Evolutionary conservation across 208 protist species (phyloP), one percentile per base, ranked within the genome.

Genomic region (Willaertia magna): DNA sequence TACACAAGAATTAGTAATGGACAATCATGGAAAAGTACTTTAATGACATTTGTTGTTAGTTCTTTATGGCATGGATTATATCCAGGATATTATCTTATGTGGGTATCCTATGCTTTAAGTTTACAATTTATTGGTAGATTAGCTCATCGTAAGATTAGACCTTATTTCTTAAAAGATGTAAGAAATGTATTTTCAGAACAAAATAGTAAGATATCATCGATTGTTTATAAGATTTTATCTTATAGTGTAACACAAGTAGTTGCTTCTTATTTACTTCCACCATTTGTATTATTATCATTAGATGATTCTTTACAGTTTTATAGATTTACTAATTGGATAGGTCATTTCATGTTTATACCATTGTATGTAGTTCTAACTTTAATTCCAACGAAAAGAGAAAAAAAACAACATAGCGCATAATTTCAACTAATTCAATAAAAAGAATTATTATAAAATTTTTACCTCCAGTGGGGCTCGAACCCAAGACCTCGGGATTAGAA

Each of bases 1-100:
- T 81, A 81, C 51, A 40, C 76, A 14, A 47, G 76, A 81, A 43
- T 81, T 2, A n/a, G 76, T 51, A 7, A 22, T 34, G 2, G 22
- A 67, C 22, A 16, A 14, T 16, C 26, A 12, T 34, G 26, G 26
- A 34, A 34, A 9, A n/a, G 4, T 34, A 67, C 55, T 1, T 9
- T 67, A 0, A 34, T 67, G 0, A 84, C 79, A 16, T 84, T 61
- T 30, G 4, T 61, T 14, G 39, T 84, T 14, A 44, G 9, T 61
- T 46, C 79, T n/a, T 84, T 84, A 11, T 84, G 79, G 79, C 79
- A 84, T 20, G 79, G 79, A 6, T 84, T 84, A 1, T 84, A 84
- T 44, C 79, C 79, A 40, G 79, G 79, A n/a, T 84, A 84, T 43
- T 84, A 84, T 44, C 7, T 76, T 76, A 44, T 76, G 14, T 76